phyloP scores from a whole-genome alignment of 1,139 yeast species.

The Arxiozyma bovina region DNA sequence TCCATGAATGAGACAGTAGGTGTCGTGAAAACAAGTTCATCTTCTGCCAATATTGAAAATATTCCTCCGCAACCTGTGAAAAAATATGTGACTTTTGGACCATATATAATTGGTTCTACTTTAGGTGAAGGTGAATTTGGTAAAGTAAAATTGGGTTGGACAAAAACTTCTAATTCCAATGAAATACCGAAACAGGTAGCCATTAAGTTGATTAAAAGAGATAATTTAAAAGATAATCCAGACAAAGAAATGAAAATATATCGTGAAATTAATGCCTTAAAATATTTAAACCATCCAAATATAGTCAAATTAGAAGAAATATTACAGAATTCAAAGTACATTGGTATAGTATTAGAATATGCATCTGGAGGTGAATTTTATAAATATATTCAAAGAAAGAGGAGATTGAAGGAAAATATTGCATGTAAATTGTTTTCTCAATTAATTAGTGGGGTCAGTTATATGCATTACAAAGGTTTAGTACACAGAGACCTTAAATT shows the following conservation, averaged over 20 bases:
- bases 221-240: slow-evolving; percentile 71
- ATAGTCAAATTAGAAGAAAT: slow-evolving; percentile 88
- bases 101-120: slow-evolving; percentile 82
- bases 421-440: slow-evolving; percentile 91
- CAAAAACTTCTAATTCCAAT: slow-evolving; percentile 27
- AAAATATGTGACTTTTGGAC: slow-evolving; percentile 60
- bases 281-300: slow-evolving; percentile 83
- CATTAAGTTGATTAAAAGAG: slow-evolving; percentile 81
- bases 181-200: slow-evolving; percentile 65
- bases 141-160: slow-evolving; percentile 94
- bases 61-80: slow-evolving; percentile 8
- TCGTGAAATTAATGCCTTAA: slow-evolving; percentile 85
- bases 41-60: neutral
- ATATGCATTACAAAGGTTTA: slow-evolving; percentile 59
- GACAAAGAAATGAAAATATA: slow-evolving; percentile 83
- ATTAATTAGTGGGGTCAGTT: slow-evolving; percentile 85
- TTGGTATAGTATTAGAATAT: slow-evolving; percentile 91
- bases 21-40: neutral
- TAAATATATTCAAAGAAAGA: slow-evolving; percentile 81
- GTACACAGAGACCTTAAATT: slow-evolving; percentile 71
- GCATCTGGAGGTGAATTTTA: slow-evolving; percentile 97
- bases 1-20: neutral
- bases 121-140: slow-evolving; percentile 99
- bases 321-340: slow-evolving; percentile 85
- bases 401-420: slow-evolving; percentile 72